Evolutionary conservation across 176 grass and related monocot species (phyloP).

Genomic region (Oryza coarctata): DNA sequence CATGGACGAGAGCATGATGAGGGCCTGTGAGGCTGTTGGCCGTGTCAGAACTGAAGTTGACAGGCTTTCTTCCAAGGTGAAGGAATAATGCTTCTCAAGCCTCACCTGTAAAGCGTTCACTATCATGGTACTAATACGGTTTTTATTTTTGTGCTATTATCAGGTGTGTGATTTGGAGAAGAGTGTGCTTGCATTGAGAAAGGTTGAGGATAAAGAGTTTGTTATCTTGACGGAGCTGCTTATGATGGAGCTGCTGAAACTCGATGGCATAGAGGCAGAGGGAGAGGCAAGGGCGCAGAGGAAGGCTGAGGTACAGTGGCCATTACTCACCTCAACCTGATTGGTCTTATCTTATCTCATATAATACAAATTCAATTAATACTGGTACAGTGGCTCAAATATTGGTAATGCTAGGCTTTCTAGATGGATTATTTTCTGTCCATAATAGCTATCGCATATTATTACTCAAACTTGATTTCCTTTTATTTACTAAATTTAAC

Average conservation of each 20-base stretch:
- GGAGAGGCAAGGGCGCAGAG: conserved; percentile 84
- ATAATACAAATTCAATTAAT: neutral
- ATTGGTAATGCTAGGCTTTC: neutral
- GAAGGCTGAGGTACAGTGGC: conserved; percentile 67
- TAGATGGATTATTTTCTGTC: neutral
- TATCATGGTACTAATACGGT: neutral
- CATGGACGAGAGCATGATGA: conserved; percentile 62
- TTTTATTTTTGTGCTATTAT: conserved; percentile 12
- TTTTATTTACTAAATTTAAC: neutral
- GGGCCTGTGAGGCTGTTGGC: conserved; percentile 62
- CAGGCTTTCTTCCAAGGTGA: conserved; percentile 73
- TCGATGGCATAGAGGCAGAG: conserved; percentile 85
- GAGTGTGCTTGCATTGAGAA: conserved; percentile 51
- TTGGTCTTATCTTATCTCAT: neutral
- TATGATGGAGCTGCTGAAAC: conserved; percentile 85
- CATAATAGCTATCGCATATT: neutral
- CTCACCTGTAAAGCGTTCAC: neutral
- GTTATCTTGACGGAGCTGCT: conserved; percentile 77
- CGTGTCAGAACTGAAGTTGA: conserved; percentile 75
- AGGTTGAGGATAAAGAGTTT: conserved; percentile 79
- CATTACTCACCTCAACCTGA: neutral
- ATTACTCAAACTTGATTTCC: neutral
- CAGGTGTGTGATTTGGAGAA: conserved; percentile 83
- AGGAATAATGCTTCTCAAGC: neutral
- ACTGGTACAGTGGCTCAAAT: neutral